Conservation (phyloP, 345 rosid genomes). For the Sonneratia alba region DNA sequence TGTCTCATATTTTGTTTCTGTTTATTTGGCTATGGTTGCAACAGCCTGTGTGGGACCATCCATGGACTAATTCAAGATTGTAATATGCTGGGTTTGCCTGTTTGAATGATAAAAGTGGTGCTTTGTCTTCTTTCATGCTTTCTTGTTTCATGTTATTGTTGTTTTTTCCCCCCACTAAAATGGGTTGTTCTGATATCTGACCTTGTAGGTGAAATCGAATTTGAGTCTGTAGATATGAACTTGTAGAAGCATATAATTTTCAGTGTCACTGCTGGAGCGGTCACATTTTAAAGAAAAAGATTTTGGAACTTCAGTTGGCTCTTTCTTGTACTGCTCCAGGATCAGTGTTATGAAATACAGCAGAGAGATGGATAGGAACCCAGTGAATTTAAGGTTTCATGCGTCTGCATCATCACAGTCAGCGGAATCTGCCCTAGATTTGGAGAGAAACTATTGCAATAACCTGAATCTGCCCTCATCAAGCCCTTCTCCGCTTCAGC, state of each 20-base stretch:
- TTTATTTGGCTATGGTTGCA: background rate
- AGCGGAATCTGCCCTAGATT: conserved; percentile 63
- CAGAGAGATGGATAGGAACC: conserved; percentile 42
- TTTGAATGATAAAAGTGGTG: background rate
- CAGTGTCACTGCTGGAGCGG: background rate
- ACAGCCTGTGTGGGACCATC: background rate
- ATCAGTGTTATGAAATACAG: conserved; percentile 21
- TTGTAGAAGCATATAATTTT: conserved; percentile 5
- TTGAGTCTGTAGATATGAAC: background rate
- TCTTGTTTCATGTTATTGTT: background rate
- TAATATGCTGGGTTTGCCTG: background rate
- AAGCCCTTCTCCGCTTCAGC: conserved; percentile 55
- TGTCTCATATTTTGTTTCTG: background rate
- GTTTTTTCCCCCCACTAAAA: background rate
- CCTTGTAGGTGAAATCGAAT: conserved; percentile 4
- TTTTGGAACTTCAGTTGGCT: too few relatives aligned
- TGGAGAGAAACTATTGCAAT: conserved; percentile 50
- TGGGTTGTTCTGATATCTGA: background rate
- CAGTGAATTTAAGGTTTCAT: conserved; percentile 32
- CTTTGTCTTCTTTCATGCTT: background rate
- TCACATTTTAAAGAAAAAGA: too few relatives aligned
- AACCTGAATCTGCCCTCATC: conserved; percentile 36
- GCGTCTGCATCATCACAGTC: conserved; percentile 56
- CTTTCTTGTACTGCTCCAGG: background rate
- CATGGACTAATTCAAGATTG: background rate